Conservation (phyloP, 1,139 yeast species). For the Geotrichum cucujoidarum region DNA sequence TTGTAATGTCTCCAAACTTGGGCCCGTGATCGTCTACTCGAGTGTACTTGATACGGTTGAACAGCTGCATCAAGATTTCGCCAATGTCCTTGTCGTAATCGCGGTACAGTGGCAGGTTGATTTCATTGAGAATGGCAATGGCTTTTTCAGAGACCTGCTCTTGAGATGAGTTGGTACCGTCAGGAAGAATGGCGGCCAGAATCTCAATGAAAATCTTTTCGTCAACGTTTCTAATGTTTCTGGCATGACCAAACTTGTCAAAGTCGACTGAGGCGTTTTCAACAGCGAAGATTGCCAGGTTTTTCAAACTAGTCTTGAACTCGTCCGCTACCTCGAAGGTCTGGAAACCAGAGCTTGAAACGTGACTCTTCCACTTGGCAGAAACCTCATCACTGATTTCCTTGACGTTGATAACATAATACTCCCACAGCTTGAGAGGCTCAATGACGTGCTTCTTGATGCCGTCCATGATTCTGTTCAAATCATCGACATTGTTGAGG, state of each 20-base stretch:
- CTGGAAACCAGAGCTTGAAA: constrained; percentile 22
- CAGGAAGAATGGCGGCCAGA: constrained; percentile 39
- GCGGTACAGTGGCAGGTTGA: constrained; percentile 69
- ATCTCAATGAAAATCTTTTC: constrained; percentile 46
- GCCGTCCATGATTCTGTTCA: constrained; percentile 59
- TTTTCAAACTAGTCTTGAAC: constrained; percentile 39
- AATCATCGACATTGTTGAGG: constrained; percentile 48
- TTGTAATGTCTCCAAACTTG: constrained; percentile 56
- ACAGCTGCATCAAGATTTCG: constrained; percentile 61
- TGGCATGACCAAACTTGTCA: constrained; percentile 43
- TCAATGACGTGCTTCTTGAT: constrained; percentile 62
- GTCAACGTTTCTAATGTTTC: constrained; percentile 55
- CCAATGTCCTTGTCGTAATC: constrained; percentile 68
- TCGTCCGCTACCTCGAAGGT: constrained; percentile 43
- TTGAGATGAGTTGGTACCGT: constrained; percentile 26
- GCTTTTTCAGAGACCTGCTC: constrained; percentile 44
- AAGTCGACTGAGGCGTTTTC: constrained; percentile 39
- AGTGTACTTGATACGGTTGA: constrained; percentile 68
- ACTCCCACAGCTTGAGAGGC: constrained; percentile 77
- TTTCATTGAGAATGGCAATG: constrained; percentile 59
- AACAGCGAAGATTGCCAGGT: constrained; percentile 50
- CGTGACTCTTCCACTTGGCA: constrained; percentile 26
- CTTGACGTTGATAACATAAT: constrained; percentile 58
- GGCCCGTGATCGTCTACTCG: constrained; percentile 82
- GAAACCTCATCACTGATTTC: constrained; percentile 26